A percentile compares a stretch with the other conserved stretches of the same genome.
These are phyloP conservation scores for Heterobasidion irregulare DNA, from an alignment of 1,284 basidiomycete species.

Conservation along the genomic window DNA sequence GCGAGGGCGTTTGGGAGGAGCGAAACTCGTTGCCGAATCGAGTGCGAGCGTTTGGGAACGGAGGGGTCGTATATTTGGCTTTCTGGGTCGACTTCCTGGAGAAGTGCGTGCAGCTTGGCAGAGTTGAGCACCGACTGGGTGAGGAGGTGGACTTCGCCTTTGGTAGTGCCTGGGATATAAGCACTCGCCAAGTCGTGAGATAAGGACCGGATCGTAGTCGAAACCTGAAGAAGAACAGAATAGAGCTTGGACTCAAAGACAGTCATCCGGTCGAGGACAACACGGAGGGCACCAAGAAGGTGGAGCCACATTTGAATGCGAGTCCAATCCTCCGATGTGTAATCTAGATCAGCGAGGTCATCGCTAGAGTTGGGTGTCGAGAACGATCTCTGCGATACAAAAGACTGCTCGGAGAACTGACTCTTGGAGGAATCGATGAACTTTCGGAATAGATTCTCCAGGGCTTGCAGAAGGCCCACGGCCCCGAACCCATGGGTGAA, in stretches of 20 bases:
- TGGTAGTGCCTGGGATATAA: conserved; percentile 52
- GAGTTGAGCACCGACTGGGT: conserved; percentile 80
- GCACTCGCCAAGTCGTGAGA: conserved; percentile 45
- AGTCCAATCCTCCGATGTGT: conserved; percentile 80
- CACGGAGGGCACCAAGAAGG: conserved; percentile 69
- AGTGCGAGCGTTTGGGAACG: conserved; percentile 5
- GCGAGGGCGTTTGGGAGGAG: conserved; percentile 56
- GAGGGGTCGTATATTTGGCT: conserved; percentile 11
- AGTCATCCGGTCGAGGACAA: conserved; percentile 57
- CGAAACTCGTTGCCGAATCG: conserved; percentile 19
- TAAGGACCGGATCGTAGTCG: conserved; percentile 47
- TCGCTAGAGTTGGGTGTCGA: conserved; percentile 34
- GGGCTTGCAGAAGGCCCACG: conserved; percentile 59
- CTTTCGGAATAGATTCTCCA: conserved; percentile 61
- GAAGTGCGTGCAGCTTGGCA: conserved; percentile 58
- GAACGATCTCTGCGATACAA: conserved; percentile 18
- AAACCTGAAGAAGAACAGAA: conserved; percentile 47
- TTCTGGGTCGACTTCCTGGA: conserved; percentile 45
- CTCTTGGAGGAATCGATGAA: conserved; percentile 63
- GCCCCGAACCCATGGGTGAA: conserved; percentile 88
- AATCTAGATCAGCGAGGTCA: conserved; percentile 74
- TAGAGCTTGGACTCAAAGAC: conserved; percentile 66
- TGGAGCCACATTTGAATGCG: conserved; percentile 80
- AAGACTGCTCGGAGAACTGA: conserved; percentile 36
- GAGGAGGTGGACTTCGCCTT: conserved; percentile 66